Percentiles rank a stretch among this genome's conserved stretches.
Evolutionary conservation across 805 yeast genomes (phyloP).

Genomic region (Nakazawaea molendinolei): DNA sequence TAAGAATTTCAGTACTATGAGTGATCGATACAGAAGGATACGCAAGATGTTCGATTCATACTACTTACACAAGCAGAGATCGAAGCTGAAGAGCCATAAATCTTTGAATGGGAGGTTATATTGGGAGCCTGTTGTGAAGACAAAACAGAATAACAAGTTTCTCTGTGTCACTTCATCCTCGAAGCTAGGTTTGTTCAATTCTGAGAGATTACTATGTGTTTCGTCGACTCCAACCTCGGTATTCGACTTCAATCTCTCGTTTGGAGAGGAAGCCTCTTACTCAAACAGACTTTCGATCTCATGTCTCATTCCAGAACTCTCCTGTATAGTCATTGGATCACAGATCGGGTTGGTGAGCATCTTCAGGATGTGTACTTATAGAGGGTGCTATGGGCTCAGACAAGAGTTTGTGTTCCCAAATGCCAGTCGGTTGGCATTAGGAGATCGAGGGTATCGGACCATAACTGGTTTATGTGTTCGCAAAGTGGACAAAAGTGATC

Average conservation of each 20-base stretch:
- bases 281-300: slow-evolving; percentile 24
- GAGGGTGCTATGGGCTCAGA: slow-evolving; percentile 35
- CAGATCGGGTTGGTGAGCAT: slow-evolving; percentile 37
- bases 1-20: slow-evolving; percentile 15
- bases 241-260: slow-evolving; percentile 31
- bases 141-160: slow-evolving; percentile 23
- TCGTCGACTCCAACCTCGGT: slow-evolving; percentile 34
- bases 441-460: slow-evolving; percentile 18
- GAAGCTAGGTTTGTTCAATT: slow-evolving; percentile 37
- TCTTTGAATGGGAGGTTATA: slow-evolving; percentile 23
- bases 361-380: slow-evolving; percentile 33
- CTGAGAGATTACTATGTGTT: slow-evolving; percentile 39
- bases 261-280: slow-evolving; percentile 26
- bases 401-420: slow-evolving; percentile 37
- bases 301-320: slow-evolving; percentile 30
- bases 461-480: slow-evolving; percentile 19
- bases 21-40: slow-evolving; percentile 22
- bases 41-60: slow-evolving; percentile 24
- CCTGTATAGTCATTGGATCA: slow-evolving; percentile 33
- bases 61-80: slow-evolving; percentile 19
- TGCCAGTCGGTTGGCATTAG: slow-evolving; percentile 16
- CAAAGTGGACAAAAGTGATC: slow-evolving; percentile 6
- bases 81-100: slow-evolving; percentile 14
- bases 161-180: slow-evolving; percentile 38
- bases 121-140: slow-evolving; percentile 21